Evolutionary conservation across 2,329 filamentous ascomycete species (phyloP).

Genomic region (Incumbomyces lentus): DNA sequence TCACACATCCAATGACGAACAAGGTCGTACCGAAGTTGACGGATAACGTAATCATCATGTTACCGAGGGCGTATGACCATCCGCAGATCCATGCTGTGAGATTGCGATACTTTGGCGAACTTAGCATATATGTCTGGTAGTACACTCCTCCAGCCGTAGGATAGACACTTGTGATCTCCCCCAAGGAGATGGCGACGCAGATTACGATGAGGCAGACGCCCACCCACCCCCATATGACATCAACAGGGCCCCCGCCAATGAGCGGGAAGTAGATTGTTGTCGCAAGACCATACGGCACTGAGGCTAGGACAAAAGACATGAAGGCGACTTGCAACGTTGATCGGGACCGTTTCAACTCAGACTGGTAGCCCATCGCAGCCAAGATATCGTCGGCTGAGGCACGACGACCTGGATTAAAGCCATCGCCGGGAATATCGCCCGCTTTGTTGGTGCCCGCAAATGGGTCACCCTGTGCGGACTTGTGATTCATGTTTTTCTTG

Average conservation of each 20-base stretch:
- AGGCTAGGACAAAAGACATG: constrained; percentile 54
- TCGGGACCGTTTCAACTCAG: constrained; percentile 12
- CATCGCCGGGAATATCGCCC: neutral
- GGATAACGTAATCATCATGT: constrained; percentile 73
- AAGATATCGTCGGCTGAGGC: constrained; percentile 12
- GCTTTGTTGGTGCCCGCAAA: neutral
- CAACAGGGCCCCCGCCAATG: constrained; percentile 54
- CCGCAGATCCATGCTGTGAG: constrained; percentile 62
- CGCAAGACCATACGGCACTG: constrained; percentile 62
- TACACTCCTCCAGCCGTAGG: constrained; percentile 71
- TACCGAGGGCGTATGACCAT: constrained; percentile 68
- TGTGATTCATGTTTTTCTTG: no score
- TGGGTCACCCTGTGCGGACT: no score
- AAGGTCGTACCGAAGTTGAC: constrained; percentile 63
- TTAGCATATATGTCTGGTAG: constrained; percentile 68
- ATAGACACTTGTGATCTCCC: constrained; percentile 66
- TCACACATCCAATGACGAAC: constrained; percentile 46
- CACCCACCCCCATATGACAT: constrained; percentile 65
- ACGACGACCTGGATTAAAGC: neutral
- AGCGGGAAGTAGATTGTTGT: constrained; percentile 61
- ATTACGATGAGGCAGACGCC: constrained; percentile 58
- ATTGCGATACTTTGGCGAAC: constrained; percentile 49
- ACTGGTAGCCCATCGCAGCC: constrained; percentile 14
- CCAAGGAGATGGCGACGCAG: constrained; percentile 59
- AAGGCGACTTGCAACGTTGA: constrained; percentile 18